A percentile compares a stretch with the other conserved stretches of the same genome.
Evolutionary conservation across 164 flowering plant genomes (phyloP).

Genomic region (Akebia trifoliata): DNA sequence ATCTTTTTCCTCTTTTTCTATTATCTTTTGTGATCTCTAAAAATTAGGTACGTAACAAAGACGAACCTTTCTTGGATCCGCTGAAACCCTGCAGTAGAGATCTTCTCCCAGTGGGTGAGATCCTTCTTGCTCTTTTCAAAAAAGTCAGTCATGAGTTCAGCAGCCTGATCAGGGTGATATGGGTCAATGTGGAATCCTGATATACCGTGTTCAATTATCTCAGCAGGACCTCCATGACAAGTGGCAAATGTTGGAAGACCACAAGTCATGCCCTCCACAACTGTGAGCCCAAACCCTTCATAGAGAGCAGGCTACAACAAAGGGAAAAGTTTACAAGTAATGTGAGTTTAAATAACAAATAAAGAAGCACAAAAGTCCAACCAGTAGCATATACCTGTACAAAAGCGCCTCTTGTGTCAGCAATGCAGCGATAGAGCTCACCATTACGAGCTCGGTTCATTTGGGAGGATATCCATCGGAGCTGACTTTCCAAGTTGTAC

Average conservation of each 20-base stretch:
- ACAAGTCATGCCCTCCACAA: conserved; percentile 97
- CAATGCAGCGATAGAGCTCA: conserved; percentile 90
- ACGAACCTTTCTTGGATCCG: conserved; percentile 73
- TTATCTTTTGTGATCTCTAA: too few species aligned
- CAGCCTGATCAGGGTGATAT: conserved; percentile 79
- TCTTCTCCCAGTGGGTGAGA: conserved; percentile 60
- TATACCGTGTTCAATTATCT: conserved; percentile 82
- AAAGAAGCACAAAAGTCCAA: not conserved
- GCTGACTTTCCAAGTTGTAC: conserved; percentile 70
- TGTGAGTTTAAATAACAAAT: not conserved
- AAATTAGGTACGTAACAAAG: too few species aligned
- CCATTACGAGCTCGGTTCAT: conserved; percentile 86
- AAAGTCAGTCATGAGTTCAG: conserved; percentile 51
- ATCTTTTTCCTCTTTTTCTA: too few species aligned
- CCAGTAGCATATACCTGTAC: conserved; percentile 57
- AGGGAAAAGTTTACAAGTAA: not conserved
- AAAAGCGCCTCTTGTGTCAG: conserved; percentile 82
- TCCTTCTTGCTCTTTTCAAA: conserved; percentile 57
- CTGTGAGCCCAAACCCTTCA: conserved; percentile 98
- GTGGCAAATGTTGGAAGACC: conserved; percentile 99
- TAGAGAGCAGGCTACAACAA: conserved; percentile 80
- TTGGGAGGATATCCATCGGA: conserved; percentile 84
- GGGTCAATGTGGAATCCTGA: conserved; percentile 97
- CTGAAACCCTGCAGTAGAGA: conserved; percentile 58
- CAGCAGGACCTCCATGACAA: conserved; percentile 95